These are phyloP conservation scores for Saccharomycopsis selenospora DNA, from an alignment of 805 yeast species.

Conservation along the genomic window DNA sequence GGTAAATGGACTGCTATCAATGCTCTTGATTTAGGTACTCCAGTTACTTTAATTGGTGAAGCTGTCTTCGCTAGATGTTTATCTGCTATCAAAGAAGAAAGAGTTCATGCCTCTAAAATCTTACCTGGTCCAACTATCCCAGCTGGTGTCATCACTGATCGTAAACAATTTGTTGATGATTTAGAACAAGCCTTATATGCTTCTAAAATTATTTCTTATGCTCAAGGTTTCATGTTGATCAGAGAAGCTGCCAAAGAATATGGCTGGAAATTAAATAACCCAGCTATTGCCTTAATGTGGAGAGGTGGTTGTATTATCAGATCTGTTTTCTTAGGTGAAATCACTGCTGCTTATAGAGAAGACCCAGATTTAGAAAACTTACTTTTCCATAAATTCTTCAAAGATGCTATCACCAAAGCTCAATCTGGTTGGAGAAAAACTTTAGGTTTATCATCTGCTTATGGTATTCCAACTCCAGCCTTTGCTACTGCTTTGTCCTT, in stretches of 20 bases:
- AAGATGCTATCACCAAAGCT: constrained; percentile 84
- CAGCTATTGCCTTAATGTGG: constrained; percentile 99
- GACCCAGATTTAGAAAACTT: constrained; percentile 91
- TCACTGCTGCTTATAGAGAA: constrained; percentile 92
- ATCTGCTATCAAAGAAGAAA: constrained; percentile 87
- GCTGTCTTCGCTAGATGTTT: constrained; percentile 96
- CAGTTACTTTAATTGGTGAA: constrained; percentile 96
- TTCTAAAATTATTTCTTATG: constrained; percentile 95
- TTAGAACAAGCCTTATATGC: constrained; percentile 98
- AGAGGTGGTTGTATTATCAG: constrained; percentile 99
- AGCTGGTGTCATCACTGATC: constrained; percentile 62
- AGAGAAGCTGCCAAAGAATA: constrained; percentile 97
- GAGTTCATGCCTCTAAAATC: constrained; percentile 73
- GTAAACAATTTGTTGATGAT: constrained; percentile 78
- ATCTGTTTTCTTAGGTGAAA: constrained; percentile 96
- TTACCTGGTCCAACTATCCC: constrained; percentile 73
- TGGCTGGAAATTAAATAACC: constrained; percentile 96
- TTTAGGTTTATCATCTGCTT: constrained; percentile 64
- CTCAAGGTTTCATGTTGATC: constrained; percentile 99
- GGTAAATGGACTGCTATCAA: constrained; percentile 99
- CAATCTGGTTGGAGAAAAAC: constrained; percentile 94
- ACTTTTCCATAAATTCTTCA: constrained; percentile 92
- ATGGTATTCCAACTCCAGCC: constrained; percentile 97
- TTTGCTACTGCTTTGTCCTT: constrained; percentile 93
- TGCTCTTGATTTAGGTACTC: constrained; percentile 96